These are phyloP conservation scores for Ophiostoma sp. DNA, from an alignment of 2,329 filamentous ascomycete genomes.

Conservation along the genomic window DNA sequence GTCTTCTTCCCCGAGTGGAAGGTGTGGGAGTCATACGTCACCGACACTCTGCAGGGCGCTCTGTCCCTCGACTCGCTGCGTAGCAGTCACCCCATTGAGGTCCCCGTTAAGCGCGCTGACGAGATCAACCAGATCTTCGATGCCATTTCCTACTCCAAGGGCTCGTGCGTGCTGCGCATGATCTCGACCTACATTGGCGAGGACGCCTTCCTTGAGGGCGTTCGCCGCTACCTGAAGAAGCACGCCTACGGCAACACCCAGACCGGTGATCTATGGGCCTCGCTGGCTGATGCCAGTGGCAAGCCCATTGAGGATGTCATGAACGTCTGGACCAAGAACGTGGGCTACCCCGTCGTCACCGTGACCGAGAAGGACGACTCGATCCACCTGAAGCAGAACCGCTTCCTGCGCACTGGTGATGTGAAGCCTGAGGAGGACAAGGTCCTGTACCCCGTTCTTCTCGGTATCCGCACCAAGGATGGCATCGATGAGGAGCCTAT, in stretches of 20 bases:
- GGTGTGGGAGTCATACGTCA: conserved; percentile 93
- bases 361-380: conserved; percentile 70
- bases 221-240: conserved; percentile 86
- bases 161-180: conserved; percentile 93
- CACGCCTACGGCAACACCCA: conserved; percentile 95
- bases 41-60: conserved; percentile 83
- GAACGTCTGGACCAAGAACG: conserved; percentile 95
- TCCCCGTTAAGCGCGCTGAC: conserved; percentile 89
- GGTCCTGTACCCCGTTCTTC: conserved; percentile 82
- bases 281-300: conserved; percentile 79
- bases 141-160: conserved; percentile 95
- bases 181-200: conserved; percentile 93
- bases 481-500: conserved; percentile 74
- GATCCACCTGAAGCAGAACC: conserved; percentile 88
- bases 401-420: conserved; percentile 87
- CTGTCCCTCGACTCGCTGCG: conserved; percentile 82
- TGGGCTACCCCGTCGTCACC: conserved; percentile 85
- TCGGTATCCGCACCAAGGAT: conserved; percentile 78
- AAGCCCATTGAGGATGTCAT: conserved; percentile 88
- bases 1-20: conserved; percentile 97
- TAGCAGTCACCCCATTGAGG: conserved; percentile 94
- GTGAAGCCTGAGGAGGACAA: conserved; percentile 89
- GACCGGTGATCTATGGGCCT: conserved; percentile 85
- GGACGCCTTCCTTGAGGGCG: conserved; percentile 85
- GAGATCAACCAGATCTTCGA: conserved; percentile 99